A percentile compares a stretch with the other conserved stretches of the same genome.
These are phyloP conservation scores for Russula earlei DNA, from an alignment of 768 basidiomycete species.

Conservation along the genomic window DNA sequence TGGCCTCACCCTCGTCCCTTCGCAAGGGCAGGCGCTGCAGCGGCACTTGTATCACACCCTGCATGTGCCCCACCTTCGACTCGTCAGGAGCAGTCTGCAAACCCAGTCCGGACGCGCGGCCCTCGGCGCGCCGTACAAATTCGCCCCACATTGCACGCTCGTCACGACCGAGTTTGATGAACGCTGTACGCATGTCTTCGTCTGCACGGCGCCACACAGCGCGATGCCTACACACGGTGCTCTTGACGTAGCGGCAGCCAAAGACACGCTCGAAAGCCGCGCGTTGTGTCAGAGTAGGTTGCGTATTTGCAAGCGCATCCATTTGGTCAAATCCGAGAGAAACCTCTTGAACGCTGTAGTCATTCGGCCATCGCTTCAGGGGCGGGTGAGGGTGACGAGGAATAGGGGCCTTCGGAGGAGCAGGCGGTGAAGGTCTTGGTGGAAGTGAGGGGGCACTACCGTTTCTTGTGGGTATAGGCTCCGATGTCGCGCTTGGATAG, in stretches of 20 bases:
- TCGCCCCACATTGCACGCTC: slow-evolving; percentile 61
- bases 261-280: slow-evolving; percentile 62
- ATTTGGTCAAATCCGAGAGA: slow-evolving; percentile 49
- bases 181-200: slow-evolving; percentile 37
- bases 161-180: slow-evolving; percentile 43
- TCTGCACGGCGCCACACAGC: slow-evolving; percentile 56
- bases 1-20: slow-evolving; percentile 17
- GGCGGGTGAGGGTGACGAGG: slow-evolving; percentile 52
- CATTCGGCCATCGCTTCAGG: slow-evolving; percentile 68
- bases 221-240: slow-evolving; percentile 64
- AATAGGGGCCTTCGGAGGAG: slow-evolving; percentile 20
- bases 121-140: slow-evolving; percentile 55
- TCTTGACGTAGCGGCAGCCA: slow-evolving; percentile 62
- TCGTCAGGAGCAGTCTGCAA: slow-evolving; percentile 14
- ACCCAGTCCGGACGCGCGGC: slow-evolving; percentile 25
- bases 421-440: slow-evolving; percentile 14
- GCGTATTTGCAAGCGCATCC: slow-evolving; percentile 29
- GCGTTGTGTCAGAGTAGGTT: slow-evolving; percentile 47
- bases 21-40: slow-evolving; percentile 13
- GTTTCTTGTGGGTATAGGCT: slow-evolving; percentile 10
- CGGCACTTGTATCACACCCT: slow-evolving; percentile 14
- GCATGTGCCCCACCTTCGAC: slow-evolving; percentile 15
- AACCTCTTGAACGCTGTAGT: slow-evolving; percentile 61
- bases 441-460: slow-evolving; percentile 21
- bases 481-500: slow-evolving; percentile 2